phyloP scores from a whole-genome alignment of 768 basidiomycete genomes.

The Leucocoprinus sp. region DNA sequence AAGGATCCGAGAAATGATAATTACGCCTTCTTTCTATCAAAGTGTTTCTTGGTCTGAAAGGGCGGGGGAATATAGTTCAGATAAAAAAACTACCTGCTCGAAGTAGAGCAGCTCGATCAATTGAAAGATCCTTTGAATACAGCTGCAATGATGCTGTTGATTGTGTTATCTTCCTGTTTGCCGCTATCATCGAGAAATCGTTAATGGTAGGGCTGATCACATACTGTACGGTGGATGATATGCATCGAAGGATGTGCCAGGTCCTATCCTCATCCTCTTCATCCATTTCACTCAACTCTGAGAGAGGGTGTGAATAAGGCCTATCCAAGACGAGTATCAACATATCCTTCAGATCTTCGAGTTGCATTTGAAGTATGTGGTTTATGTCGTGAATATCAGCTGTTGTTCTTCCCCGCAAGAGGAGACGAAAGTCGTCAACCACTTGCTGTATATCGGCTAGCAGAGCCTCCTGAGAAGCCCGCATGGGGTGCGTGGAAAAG shows the following conservation, averaged over 20 bases:
- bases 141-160: too few species aligned
- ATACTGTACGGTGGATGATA: not conserved
- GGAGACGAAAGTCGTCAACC: slow-evolving; percentile 1
- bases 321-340: slow-evolving; percentile 2
- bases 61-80: too few species aligned
- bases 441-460: slow-evolving; percentile 2
- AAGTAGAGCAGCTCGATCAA: too few species aligned
- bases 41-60: too few species aligned
- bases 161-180: not conserved
- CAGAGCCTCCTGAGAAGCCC: not conserved
- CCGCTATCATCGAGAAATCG: not conserved
- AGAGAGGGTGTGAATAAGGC: slow-evolving; percentile 5
- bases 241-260: not conserved
- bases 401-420: not conserved
- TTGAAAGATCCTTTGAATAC: too few species aligned
- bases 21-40: too few species aligned
- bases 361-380: slow-evolving; percentile 2
- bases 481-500: not conserved
- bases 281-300: not conserved
- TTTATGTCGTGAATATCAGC: not conserved
- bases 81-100: too few species aligned
- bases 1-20: too few species aligned
- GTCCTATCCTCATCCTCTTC: not conserved
- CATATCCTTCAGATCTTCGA: slow-evolving; percentile 6
- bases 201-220: not conserved